These are phyloP conservation scores for Ambrosia trifida DNA, from an alignment of 129 eudicot genomes.

Conservation along the genomic window DNA sequence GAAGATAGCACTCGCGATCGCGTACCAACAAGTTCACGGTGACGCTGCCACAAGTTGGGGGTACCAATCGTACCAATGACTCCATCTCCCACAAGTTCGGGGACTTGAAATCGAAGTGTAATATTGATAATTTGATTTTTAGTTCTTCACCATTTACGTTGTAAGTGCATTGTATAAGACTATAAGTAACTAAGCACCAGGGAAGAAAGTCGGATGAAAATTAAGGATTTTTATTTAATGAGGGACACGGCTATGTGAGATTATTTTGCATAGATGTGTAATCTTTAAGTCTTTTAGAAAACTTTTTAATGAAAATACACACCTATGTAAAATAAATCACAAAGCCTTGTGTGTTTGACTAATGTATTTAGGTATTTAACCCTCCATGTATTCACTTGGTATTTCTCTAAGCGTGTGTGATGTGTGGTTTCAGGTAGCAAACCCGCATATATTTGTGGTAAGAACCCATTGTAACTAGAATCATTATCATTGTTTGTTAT, in stretches of 20 bases:
- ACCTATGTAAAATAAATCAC: not conserved
- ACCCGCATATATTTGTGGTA: not conserved
- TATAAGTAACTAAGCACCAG: too few species aligned
- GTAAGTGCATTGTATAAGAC: too few species aligned
- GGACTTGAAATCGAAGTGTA: too few species aligned
- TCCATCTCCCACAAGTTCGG: too few species aligned
- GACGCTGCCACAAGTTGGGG: too few species aligned
- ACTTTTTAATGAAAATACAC: not conserved
- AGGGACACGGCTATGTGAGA: not conserved
- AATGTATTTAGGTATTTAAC: not conserved
- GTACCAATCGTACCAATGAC: too few species aligned
- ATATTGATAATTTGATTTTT: too few species aligned
- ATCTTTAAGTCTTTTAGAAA: not conserved
- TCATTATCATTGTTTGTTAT: not conserved
- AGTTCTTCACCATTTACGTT: too few species aligned
- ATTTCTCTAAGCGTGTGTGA: not conserved
- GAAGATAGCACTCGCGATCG: too few species aligned
- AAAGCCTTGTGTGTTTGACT: not conserved
- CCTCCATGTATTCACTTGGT: not conserved
- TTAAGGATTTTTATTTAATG: too few species aligned
- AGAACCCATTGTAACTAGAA: constrained; percentile 4
- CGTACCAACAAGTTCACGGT: too few species aligned
- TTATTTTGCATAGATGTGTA: not conserved
- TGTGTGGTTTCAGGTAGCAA: not conserved
- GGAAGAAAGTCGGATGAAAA: too few species aligned